phyloP scores from a whole-genome alignment of 371 early-diverging fungal genomes.

The Mortierella sp. region DNA sequence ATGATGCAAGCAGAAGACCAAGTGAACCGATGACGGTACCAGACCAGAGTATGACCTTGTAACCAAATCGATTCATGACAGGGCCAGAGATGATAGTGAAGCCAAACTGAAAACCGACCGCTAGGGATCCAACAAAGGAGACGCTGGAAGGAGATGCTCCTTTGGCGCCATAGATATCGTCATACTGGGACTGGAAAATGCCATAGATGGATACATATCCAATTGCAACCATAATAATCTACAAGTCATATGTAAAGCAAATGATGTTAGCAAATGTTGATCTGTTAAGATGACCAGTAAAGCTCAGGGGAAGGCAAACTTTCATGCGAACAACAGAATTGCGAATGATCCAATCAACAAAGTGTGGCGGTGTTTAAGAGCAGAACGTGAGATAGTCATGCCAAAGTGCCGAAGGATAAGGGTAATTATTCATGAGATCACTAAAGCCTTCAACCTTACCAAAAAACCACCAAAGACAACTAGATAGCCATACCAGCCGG shows the following conservation, averaged over 20 bases:
- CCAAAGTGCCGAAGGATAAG: too few species aligned
- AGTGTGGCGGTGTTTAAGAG: too few species aligned
- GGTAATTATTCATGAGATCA: not conserved
- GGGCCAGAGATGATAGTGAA: constrained; percentile 60
- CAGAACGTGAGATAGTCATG: too few species aligned
- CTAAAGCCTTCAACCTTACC: constrained; percentile 51
- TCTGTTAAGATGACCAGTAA: too few species aligned
- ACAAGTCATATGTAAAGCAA: not conserved
- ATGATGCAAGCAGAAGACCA: constrained; percentile 74
- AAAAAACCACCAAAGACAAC: constrained; percentile 62
- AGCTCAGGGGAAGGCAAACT: not conserved
- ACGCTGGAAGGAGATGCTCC: constrained; percentile 31
- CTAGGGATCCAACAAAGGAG: constrained; percentile 50
- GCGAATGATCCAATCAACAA: not conserved
- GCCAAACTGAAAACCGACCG: constrained; percentile 54
- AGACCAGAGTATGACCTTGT: constrained; percentile 63
- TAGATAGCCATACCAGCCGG: constrained; percentile 62
- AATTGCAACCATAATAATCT: constrained; percentile 52
- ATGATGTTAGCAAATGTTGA: too few species aligned
- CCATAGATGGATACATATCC: constrained; percentile 54
- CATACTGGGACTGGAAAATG: constrained; percentile 48
- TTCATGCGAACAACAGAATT: not conserved
- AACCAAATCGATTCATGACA: constrained; percentile 66
- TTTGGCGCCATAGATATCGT: constrained; percentile 30
- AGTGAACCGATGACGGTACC: constrained; percentile 64